phyloP scores from a whole-genome alignment of 495 filamentous ascomycete species.

The Penicillium angulare region DNA sequence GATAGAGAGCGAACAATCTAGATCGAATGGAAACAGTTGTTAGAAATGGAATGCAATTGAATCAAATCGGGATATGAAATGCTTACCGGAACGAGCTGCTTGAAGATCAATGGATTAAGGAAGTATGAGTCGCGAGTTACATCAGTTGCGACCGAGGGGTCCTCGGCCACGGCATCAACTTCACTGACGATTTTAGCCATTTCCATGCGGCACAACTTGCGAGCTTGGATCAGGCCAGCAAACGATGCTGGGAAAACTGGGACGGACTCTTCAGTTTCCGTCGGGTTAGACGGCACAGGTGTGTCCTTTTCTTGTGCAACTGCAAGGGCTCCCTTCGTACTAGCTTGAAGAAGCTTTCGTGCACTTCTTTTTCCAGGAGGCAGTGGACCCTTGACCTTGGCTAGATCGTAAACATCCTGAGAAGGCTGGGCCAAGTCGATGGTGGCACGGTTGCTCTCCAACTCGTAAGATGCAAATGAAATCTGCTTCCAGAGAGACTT shows the following conservation, averaged over 20 bases:
- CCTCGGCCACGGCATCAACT: slow-evolving; percentile 3
- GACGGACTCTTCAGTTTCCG: not conserved
- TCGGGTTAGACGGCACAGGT: not conserved
- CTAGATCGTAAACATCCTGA: not conserved
- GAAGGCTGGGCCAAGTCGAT: not conserved
- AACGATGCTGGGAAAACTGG: not conserved
- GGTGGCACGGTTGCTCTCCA: not conserved
- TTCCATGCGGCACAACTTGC: not conserved
- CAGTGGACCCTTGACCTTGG: not conserved
- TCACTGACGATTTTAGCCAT: slow-evolving; percentile 7
- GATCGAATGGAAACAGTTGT: not conserved
- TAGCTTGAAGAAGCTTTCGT: not conserved
- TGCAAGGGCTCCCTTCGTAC: not conserved
- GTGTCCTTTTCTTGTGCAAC: not conserved
- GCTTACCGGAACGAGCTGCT: slow-evolving; percentile 5
- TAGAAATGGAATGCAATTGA: not conserved
- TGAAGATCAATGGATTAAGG: slow-evolving; percentile 6
- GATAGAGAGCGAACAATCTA: not conserved
- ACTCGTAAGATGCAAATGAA: not conserved
- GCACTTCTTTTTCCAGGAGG: not conserved
- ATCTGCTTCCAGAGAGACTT: not conserved
- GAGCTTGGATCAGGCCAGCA: not conserved
- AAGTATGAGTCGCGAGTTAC: not conserved
- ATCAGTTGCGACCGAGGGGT: slow-evolving; percentile 4
- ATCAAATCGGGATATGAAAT: not conserved